A percentile compares a stretch with the other conserved stretches of the same genome.
These are phyloP conservation scores for Xylogone sp. DNA, from an alignment of 2,329 filamentous ascomycete genomes.

Conservation along the genomic window DNA sequence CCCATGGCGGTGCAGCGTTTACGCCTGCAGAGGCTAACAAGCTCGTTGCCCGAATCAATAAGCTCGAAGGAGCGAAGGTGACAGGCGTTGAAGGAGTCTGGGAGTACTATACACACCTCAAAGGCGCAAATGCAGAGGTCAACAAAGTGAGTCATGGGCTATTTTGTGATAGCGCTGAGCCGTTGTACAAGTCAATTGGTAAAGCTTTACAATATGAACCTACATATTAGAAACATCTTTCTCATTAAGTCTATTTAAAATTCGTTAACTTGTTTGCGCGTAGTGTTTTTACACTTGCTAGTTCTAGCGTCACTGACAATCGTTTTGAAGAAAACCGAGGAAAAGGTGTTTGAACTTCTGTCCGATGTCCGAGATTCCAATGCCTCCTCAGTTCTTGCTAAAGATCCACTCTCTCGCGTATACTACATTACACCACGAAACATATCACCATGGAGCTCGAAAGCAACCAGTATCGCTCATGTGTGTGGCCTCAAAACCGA, in stretches of 20 bases:
- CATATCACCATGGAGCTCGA: constrained; percentile 96
- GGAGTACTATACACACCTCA: constrained; percentile 26
- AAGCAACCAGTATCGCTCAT: constrained; percentile 89
- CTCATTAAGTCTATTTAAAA: too few species aligned
- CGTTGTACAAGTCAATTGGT: too few species aligned
- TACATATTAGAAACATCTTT: too few species aligned
- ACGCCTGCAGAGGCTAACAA: constrained; percentile 24
- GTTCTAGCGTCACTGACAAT: too few species aligned
- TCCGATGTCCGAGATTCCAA: constrained; percentile 11
- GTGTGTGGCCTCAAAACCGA: constrained; percentile 76
- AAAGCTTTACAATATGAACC: too few species aligned
- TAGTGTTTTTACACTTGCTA: neutral
- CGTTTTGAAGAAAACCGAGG: constrained; percentile 12
- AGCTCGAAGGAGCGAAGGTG: constrained; percentile 13
- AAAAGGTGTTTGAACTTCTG: constrained; percentile 21
- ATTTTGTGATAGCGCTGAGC: neutral
- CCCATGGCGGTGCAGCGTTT: constrained; percentile 25
- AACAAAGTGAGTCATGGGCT: constrained; percentile 6
- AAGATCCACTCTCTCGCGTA: constrained; percentile 9
- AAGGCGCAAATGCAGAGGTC: constrained; percentile 8
- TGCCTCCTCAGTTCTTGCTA: constrained; percentile 4
- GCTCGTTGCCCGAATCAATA: constrained; percentile 12
- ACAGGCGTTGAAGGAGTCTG: constrained; percentile 21
- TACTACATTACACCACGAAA: constrained; percentile 74
- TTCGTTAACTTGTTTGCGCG: too few species aligned